Evolutionary conservation across 148 eudicot species (phyloP), one percentile per base, ranked within the genome.

Genomic region (Suaeda aralocaspica): DNA sequence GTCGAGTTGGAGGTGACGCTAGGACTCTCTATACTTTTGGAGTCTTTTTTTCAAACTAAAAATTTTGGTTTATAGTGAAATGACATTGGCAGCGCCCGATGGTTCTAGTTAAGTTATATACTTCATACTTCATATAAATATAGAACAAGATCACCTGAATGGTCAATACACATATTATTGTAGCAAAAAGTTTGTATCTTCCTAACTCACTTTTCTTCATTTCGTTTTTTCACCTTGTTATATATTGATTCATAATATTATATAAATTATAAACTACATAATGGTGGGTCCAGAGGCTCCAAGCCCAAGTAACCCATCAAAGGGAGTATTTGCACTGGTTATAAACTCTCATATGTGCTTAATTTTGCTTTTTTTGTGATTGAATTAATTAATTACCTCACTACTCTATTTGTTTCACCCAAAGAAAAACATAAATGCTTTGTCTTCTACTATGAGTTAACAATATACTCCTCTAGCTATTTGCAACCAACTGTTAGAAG

Each of bases 241-340:
- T 4, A 18, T 50, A 19, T 18, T 16, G 16, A 19, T 10, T 2
- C n/a, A 3, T 21, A 9, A 7, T 53, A 14, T 21, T 21, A 11
- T 1, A 36, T 36, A 8, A 0, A 15, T 4, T n/a, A n/a, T 59
- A 29, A 13, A 21, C 64, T 72, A 26, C 69, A 92, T 92, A 36
- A 89, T 92, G 97, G 85, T 92, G 70, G 92, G 89, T 68, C 97
- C 97, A 31, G 97, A 92, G 82, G 97, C 97, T 79, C 97, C 97
- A 36, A 89, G 91, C 74, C 97, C 97, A 61, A 89, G 96, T 77
- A 82, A 92, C 64, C 97, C 97, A 64, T 73, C 70, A 87, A 1
- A 79, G 92, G 63, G 96, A 92, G 68, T 92, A 92, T 76, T 76
- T 92, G 78, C 97, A 92, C 77, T 92, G 97, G 97, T 92, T 68